Evolutionary conservation across 345 rosid genomes (phyloP), one percentile per base, ranked within the genome.

Genomic region (Acer yangbiense): DNA sequence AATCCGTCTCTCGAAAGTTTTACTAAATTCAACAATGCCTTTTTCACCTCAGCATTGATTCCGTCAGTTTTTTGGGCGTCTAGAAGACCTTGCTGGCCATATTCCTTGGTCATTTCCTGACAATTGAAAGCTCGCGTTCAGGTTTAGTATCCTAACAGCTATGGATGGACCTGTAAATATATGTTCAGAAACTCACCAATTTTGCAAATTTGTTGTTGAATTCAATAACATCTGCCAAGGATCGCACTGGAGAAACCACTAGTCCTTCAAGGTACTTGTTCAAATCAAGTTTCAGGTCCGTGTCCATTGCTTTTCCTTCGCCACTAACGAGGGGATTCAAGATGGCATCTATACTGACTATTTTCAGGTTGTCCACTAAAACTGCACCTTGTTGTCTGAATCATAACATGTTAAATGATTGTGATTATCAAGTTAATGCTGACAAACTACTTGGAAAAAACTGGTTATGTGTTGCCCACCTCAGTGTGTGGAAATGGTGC

Each of bases 71-170:
- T 20, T 20, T 60, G 25, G 10, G 64, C 64, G 6, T 60, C 25
- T 60, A 60, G 2, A 4, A 60, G 17, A 0, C 82, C 76, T 6
- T 52, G 74, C 72, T 84, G 75, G 1, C 78, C 82, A 64, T 76
- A 87, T 62, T 80, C 83, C 29, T 83, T 74, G 0, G 39, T 71
- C 72, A 82, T 83, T 35, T 85, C 88, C 88, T 83, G 84, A 64
- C n/a, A n/a, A 25, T 27, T 3, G 23, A 64, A 23, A 27, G 8
- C 41, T 32, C 35, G 6, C 35, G 0, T 32, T 32, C 5, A 4
- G 39, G 39, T 4, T 35, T 35, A 35, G 39, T 35, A 35, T 35
- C 6, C 39, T 35, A 35, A 35, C 39, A 35, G 39, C 7, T 35
- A 35, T 35, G 39, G 39, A 35, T 35, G 39, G 39, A 4, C 39